phyloP scores from a whole-genome alignment of 2,329 filamentous ascomycete genomes.

The Aureobasidium melanogenum region DNA sequence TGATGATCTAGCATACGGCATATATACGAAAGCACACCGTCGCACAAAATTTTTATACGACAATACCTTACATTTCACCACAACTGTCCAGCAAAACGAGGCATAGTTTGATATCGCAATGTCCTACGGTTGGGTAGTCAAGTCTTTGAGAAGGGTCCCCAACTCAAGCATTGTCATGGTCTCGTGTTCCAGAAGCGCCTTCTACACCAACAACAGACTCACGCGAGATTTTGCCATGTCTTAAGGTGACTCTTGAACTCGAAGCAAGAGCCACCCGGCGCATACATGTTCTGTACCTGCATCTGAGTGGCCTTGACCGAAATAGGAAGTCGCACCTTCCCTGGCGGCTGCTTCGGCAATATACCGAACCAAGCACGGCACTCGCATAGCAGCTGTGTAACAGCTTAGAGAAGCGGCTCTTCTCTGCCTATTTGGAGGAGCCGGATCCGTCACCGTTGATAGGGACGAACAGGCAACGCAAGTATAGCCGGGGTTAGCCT shows the following conservation, averaged over 20 bases:
- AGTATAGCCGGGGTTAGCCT: constrained; percentile 1
- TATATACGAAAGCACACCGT: neutral
- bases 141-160: no score
- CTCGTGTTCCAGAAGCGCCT: no score
- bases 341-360: neutral
- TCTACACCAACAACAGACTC: neutral
- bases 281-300: no score
- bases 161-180: no score
- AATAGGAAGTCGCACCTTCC: neutral
- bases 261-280: neutral
- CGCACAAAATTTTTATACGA: no score
- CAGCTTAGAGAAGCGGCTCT: neutral
- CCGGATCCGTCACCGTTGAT: neutral
- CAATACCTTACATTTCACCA: no score
- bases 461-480: neutral
- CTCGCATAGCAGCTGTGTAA: neutral
- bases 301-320: neutral
- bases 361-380: neutral
- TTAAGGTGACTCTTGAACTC: neutral
- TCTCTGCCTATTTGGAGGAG: neutral
- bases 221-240: neutral
- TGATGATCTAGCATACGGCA: neutral
- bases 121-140: no score
- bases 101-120: no score
- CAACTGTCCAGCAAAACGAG: no score